Conservation (phyloP, 2,329 filamentous ascomycete species). For the Pseudogymnoascus sp. region DNA sequence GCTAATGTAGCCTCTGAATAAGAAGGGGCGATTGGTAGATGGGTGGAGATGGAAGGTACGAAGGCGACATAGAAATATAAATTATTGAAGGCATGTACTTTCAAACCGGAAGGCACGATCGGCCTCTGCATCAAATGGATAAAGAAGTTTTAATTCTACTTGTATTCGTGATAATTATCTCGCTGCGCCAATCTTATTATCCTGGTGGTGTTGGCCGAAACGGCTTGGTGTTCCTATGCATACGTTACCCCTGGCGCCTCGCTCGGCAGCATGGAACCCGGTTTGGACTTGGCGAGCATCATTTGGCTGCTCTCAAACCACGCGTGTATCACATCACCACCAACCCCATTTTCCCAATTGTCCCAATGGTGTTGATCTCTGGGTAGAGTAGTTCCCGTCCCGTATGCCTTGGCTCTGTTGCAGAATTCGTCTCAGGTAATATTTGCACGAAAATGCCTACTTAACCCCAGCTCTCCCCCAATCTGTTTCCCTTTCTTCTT, state of each 20-base stretch:
- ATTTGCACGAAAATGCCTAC: background rate
- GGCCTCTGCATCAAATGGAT: background rate
- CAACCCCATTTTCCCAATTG: background rate
- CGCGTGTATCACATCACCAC: conserved; percentile 8
- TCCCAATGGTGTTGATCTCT: background rate
- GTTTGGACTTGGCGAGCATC: conserved; percentile 4
- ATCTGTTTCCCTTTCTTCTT: background rate
- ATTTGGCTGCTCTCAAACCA: conserved; percentile 1
- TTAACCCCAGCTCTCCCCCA: background rate
- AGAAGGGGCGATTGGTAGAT: background rate
- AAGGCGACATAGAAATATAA: background rate
- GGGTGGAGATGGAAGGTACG: background rate
- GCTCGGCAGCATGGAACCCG: background rate
- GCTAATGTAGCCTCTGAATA: background rate
- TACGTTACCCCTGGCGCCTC: background rate
- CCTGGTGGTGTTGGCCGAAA: background rate
- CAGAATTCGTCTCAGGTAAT: background rate
- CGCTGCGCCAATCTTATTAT: background rate
- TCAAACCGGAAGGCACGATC: background rate
- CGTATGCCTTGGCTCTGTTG: background rate
- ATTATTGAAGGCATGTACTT: background rate
- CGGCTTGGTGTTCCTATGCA: background rate
- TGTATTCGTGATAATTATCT: background rate
- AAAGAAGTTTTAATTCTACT: background rate
- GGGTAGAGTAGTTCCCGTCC: conserved; percentile 5